phyloP scores from a whole-genome alignment of 768 basidiomycete species.

The Russula sp. region DNA sequence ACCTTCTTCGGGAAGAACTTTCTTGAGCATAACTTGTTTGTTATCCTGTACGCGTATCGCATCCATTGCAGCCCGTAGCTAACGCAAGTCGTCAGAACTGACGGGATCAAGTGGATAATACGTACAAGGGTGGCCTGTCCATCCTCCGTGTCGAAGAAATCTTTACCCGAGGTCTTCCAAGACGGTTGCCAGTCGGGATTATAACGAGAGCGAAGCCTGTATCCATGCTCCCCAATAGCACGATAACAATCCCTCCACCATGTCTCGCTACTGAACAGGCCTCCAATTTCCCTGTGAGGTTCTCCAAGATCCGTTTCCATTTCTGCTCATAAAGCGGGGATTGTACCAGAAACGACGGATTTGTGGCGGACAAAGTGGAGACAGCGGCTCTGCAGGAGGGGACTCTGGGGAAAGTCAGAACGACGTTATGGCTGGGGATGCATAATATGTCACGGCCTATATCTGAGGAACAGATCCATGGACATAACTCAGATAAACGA shows the following conservation, averaged over 20 bases:
- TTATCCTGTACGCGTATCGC: slow-evolving; percentile 15
- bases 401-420: not conserved
- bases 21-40: slow-evolving; percentile 20
- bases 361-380: not conserved
- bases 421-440: too few species aligned
- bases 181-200: slow-evolving; percentile 8
- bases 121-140: not conserved
- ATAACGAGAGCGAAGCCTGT: slow-evolving; percentile 12
- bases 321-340: not conserved
- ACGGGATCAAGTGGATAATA: not conserved
- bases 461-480: not conserved
- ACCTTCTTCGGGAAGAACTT: slow-evolving; percentile 2
- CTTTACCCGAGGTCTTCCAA: not conserved
- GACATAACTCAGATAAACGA: too few species aligned
- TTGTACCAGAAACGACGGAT: not conserved
- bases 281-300: not conserved
- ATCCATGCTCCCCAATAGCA: not conserved
- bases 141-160: not conserved
- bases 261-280: not conserved
- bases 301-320: not conserved
- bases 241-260: not conserved
- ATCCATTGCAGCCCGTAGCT: slow-evolving; percentile 11
- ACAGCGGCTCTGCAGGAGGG: too few species aligned
- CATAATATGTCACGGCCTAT: not conserved
- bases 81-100: too few species aligned